Evolutionary conservation across 768 basidiomycete species (phyloP).

Genomic region (Tricholoma matsutake): DNA sequence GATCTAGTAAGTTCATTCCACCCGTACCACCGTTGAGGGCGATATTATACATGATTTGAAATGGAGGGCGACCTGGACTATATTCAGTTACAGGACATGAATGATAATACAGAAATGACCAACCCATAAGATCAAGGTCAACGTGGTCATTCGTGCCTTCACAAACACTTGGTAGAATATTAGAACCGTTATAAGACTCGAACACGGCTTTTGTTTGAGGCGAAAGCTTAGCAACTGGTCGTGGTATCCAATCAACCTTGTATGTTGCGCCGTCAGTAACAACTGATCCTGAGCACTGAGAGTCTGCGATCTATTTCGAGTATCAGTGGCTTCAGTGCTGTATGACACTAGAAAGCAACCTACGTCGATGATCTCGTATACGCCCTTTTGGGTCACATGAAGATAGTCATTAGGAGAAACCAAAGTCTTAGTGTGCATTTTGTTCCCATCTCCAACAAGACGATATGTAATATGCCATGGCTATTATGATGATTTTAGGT

Average conservation of each 20-base stretch:
- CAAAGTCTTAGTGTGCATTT: conserved; percentile 39
- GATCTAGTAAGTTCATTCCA: conserved; percentile 67
- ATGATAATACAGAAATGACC: conserved; percentile 10
- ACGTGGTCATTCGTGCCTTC: conserved; percentile 80
- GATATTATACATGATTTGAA: conserved; percentile 89
- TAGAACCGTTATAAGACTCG: conserved; percentile 66
- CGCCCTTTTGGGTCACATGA: conserved; percentile 68
- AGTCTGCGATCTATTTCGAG: conserved; percentile 67
- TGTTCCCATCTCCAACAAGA: conserved; percentile 38
- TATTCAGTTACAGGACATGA: background rate
- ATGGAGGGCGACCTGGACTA: conserved; percentile 79
- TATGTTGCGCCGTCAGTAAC: conserved; percentile 58
- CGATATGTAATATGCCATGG: conserved; percentile 88
- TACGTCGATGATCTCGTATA: conserved; percentile 73
- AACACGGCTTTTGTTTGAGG: conserved; percentile 51
- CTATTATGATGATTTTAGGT: conserved; percentile 35
- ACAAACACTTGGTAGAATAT: conserved; percentile 76
- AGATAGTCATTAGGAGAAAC: conserved; percentile 70
- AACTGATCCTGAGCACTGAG: conserved; percentile 80
- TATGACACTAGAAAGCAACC: conserved; percentile 16
- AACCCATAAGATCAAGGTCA: conserved; percentile 79
- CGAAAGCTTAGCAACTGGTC: conserved; percentile 72
- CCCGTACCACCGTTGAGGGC: conserved; percentile 67
- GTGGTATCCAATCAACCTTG: conserved; percentile 73
- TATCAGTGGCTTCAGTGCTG: background rate